Percentiles rank a stretch among this genome's conserved stretches.
Evolutionary conservation across 441 rosid genomes (phyloP).

Genomic region (California macrophylla): DNA sequence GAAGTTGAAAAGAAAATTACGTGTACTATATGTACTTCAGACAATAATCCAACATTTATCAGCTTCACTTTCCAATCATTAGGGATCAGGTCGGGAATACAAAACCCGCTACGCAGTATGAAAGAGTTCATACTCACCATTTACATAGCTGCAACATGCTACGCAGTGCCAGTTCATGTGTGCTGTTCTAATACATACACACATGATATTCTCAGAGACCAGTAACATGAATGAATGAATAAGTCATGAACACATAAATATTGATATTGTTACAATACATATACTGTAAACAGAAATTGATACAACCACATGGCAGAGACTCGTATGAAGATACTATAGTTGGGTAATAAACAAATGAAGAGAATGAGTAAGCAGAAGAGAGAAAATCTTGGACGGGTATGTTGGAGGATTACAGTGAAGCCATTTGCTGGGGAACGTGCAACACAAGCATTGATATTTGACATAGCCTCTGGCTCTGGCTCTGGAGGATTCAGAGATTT

Average conservation of each 20-base stretch:
- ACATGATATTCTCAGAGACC: background rate
- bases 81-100: too few relatives aligned
- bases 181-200: background rate
- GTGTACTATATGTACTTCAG: background rate
- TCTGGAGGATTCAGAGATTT: background rate
- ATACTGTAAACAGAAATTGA: background rate
- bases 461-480: background rate
- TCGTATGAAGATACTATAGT: background rate
- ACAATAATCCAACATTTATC: background rate
- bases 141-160: too few relatives aligned
- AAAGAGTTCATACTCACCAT: too few relatives aligned
- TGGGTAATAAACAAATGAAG: background rate
- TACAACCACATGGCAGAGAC: background rate
- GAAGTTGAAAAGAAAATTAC: background rate
- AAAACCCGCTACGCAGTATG: too few relatives aligned
- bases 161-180: too few relatives aligned
- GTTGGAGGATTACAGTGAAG: background rate
- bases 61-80: background rate
- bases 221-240: background rate
- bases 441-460: too few relatives aligned
- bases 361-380: background rate
- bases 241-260: background rate
- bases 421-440: too few relatives aligned
- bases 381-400: background rate
- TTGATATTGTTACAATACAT: background rate